Evolutionary conservation across 257 asterid species (phyloP).

Genomic region (Solanum tarapatanum): DNA sequence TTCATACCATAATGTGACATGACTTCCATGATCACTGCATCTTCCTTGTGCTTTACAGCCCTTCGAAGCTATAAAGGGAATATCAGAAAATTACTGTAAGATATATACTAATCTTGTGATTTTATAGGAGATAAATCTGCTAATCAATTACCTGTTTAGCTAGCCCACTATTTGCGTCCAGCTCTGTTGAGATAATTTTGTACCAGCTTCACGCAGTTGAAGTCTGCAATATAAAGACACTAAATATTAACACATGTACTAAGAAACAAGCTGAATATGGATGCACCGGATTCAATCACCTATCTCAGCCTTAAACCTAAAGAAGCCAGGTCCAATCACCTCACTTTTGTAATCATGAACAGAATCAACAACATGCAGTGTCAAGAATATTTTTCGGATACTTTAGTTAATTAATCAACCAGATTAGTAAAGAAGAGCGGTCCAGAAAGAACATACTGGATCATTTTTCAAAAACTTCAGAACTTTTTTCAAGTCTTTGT

Average conservation of each 20-base stretch:
- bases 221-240: slow-evolving; percentile 37
- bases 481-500: slow-evolving; percentile 79
- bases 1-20: slow-evolving; percentile 83
- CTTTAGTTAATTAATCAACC: not conserved
- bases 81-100: not conserved
- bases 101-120: not conserved
- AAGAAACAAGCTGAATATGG: not conserved
- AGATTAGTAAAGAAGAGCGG: not conserved
- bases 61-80: slow-evolving; percentile 48
- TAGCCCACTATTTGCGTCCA: slow-evolving; percentile 89
- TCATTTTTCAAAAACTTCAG: slow-evolving; percentile 70
- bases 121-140: not conserved
- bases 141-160: slow-evolving; percentile 52
- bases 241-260: not conserved
- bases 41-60: slow-evolving; percentile 53
- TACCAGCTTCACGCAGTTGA: slow-evolving; percentile 86
- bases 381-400: slow-evolving; percentile 1
- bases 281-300: slow-evolving; percentile 25
- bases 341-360: slow-evolving; percentile 96
- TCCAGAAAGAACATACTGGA: slow-evolving; percentile 35
- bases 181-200: slow-evolving; percentile 76
- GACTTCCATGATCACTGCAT: slow-evolving; percentile 44
- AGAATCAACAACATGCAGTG: slow-evolving; percentile 72
- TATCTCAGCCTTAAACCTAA: slow-evolving; percentile 94
- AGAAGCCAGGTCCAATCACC: slow-evolving; percentile 98